Evolutionary conservation across 257 asterid species (phyloP).

Genomic region (Solanum ossicruentum): DNA sequence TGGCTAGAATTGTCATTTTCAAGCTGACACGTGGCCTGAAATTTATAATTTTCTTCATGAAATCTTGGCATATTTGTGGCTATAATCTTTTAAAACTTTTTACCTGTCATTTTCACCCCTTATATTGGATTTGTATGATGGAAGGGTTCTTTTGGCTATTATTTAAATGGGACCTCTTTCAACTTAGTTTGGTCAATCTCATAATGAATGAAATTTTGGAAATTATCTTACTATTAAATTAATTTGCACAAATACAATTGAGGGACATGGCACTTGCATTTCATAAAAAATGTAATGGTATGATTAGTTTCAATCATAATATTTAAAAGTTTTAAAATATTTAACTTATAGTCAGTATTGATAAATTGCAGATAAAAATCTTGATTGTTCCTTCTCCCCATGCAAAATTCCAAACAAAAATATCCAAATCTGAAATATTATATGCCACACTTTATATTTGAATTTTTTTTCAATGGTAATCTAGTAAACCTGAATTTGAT

Average conservation of each 20-base stretch:
- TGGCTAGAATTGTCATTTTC: neutral
- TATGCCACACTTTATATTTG: neutral
- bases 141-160: neutral
- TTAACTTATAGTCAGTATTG: neutral
- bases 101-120: neutral
- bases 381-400: neutral
- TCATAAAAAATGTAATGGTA: neutral
- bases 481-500: too few relatives aligned
- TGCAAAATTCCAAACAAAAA: neutral
- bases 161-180: neutral
- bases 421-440: neutral
- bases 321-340: neutral
- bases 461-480: too few relatives aligned
- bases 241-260: neutral
- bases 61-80: neutral
- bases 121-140: neutral
- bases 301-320: neutral
- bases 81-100: neutral
- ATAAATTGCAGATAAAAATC: neutral
- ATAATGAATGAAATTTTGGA: neutral
- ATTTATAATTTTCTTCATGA: neutral
- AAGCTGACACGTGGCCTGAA: conserved; percentile 6
- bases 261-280: neutral
- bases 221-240: neutral
- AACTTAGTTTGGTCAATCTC: conserved; percentile 7